Evolutionary conservation across 2,329 filamentous ascomycete species (phyloP).

Genomic region (Colletotrichum graminicola): DNA sequence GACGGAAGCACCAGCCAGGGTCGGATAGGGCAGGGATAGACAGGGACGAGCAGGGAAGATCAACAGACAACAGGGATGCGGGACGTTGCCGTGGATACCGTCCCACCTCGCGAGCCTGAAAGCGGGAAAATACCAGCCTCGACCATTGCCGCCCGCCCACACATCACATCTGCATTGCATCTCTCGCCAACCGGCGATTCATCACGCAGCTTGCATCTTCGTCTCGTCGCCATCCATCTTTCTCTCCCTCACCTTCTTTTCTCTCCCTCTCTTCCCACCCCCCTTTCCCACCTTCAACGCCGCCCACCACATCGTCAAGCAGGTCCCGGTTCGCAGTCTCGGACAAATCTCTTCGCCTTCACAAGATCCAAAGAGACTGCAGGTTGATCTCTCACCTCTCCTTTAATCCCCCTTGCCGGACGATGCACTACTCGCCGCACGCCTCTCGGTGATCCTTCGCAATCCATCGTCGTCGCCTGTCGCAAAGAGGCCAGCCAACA

Average conservation of each 20-base stretch:
- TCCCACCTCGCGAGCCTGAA: slow-evolving; percentile 21
- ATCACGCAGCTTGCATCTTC: background rate
- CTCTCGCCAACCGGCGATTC: background rate
- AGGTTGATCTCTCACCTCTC: background rate
- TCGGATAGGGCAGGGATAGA: background rate
- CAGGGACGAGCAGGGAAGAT: background rate
- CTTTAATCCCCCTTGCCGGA: background rate
- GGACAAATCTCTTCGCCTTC: slow-evolving; percentile 25
- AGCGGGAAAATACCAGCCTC: slow-evolving; percentile 22
- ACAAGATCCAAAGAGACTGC: slow-evolving; percentile 38
- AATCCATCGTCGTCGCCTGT: background rate
- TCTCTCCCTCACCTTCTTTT: background rate
- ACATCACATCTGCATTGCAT: background rate
- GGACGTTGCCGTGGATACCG: slow-evolving; percentile 36
- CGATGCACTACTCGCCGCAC: slow-evolving; percentile 34
- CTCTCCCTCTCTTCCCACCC: background rate
- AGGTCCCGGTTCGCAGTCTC: slow-evolving; percentile 29
- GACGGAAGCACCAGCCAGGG: background rate
- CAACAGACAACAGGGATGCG: background rate
- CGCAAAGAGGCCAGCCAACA: background rate
- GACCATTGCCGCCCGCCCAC: slow-evolving; percentile 22
- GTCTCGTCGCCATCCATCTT: background rate
- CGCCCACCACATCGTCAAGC: background rate
- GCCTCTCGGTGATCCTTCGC: slow-evolving; percentile 34
- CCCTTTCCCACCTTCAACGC: background rate